Evolutionary conservation across 2,329 filamentous ascomycete genomes (phyloP).

Genomic region (Curvularia eragrostidis): DNA sequence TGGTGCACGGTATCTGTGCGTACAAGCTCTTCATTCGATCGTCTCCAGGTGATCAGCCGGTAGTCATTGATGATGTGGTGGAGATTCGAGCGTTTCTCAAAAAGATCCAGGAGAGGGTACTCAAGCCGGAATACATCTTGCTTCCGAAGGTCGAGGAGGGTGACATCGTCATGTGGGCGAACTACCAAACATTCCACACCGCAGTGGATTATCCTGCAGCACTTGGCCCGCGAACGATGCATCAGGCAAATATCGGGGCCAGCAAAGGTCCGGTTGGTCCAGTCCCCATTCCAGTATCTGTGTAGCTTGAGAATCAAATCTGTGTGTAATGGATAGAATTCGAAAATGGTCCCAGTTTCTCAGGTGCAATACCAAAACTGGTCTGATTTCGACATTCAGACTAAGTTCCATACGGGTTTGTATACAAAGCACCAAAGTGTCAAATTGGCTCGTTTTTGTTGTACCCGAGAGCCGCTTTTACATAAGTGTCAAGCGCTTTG

Average conservation of each 20-base stretch:
- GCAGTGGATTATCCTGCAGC: constrained; percentile 54
- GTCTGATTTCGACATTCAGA: too few species aligned
- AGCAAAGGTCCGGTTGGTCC: constrained; percentile 37
- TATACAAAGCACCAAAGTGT: too few species aligned
- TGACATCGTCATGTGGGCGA: constrained; percentile 49
- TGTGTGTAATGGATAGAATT: too few species aligned
- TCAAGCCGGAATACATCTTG: constrained; percentile 54
- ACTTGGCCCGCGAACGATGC: constrained; percentile 54
- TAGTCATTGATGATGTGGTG: constrained; percentile 49
- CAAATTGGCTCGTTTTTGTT: too few species aligned
- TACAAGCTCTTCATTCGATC: constrained; percentile 48
- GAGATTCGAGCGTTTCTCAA: constrained; percentile 49
- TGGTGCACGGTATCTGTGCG: constrained; percentile 10
- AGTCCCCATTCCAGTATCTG: constrained; percentile 24
- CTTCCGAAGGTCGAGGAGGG: constrained; percentile 52
- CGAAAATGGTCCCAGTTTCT: too few species aligned
- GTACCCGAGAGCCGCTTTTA: too few species aligned
- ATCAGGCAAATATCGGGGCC: constrained; percentile 56
- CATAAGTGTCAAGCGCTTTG: too few species aligned
- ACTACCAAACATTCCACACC: constrained; percentile 40
- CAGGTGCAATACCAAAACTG: too few species aligned
- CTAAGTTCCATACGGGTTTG: too few species aligned
- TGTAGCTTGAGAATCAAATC: too few species aligned
- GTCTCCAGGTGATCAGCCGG: constrained; percentile 43
- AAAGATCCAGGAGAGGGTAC: constrained; percentile 50